Conservation (phyloP, 78 protist species). For the Dictyostelium purpureum region DNA sequence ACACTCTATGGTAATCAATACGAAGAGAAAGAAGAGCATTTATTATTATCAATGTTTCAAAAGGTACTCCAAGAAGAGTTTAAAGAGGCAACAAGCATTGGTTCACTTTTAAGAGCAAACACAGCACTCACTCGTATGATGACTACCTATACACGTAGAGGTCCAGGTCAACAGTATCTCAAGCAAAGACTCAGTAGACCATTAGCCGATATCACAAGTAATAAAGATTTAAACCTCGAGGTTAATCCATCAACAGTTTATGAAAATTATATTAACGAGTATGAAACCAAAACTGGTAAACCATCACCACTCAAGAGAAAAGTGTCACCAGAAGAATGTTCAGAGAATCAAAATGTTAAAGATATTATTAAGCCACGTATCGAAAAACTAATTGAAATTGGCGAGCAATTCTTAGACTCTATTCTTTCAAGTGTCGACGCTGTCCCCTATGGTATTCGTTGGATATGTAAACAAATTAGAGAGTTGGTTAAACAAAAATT, state of each 20-base stretch:
- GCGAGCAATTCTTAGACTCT: slow-evolving; percentile 57
- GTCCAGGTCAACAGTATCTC: slow-evolving; percentile 87
- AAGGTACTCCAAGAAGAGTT: slow-evolving; percentile 73
- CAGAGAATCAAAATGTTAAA: slow-evolving; percentile 28
- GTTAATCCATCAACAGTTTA: slow-evolving; percentile 81
- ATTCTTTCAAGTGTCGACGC: slow-evolving; percentile 23
- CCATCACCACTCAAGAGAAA: slow-evolving; percentile 62
- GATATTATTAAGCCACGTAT: slow-evolving; percentile 59
- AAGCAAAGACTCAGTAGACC: slow-evolving; percentile 74
- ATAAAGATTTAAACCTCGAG: slow-evolving; percentile 47
- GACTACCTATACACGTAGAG: slow-evolving; percentile 88
- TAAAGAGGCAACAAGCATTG: slow-evolving; percentile 61
- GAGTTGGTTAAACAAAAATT: slow-evolving; percentile 55
- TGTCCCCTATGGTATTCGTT: slow-evolving; percentile 90
- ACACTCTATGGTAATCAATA: slow-evolving; percentile 88
- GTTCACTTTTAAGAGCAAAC: slow-evolving; percentile 80
- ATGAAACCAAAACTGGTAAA: slow-evolving; percentile 81
- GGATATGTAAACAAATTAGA: slow-evolving; percentile 85
- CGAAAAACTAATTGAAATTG: slow-evolving; percentile 25
- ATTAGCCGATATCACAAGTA: slow-evolving; percentile 18
- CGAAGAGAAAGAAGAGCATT: slow-evolving; percentile 82
- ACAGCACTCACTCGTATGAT: slow-evolving; percentile 89
- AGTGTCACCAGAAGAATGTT: slow-evolving; percentile 79
- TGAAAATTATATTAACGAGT: slow-evolving; percentile 79
- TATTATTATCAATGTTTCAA: slow-evolving; percentile 82